Evolutionary conservation across 768 basidiomycete species (phyloP), one percentile per base, ranked within the genome.

Genomic region (Panaeolus papilionaceus): DNA sequence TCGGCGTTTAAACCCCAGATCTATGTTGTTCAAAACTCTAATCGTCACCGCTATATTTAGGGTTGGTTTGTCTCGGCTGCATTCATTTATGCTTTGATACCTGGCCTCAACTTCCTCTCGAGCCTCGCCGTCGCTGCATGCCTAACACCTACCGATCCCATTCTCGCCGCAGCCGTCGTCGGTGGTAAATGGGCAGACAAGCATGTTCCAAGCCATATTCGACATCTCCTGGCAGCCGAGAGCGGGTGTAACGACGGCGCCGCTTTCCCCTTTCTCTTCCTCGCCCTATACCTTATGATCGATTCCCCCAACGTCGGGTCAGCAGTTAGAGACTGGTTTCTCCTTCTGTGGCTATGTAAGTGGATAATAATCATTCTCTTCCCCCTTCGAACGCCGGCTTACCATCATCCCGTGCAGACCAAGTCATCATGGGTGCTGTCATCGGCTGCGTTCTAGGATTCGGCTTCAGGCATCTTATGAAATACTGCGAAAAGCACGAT

Each of bases 141-240:
- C 77, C 87, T 96, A 40, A 97, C 96, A 0, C 95, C 95, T 0
- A 99, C 98, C 38, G 95, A 98, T 78, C 95, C 95, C 45, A 96
- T 96, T 75, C 86, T 98, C 63, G 95, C 95, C 0, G 92, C 95
- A 18, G 94, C 95, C 9, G 95, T 94, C 39, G 88, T 94, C 11
- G 97, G 97, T 73, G 97, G 97, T 38, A 96, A 94, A 81, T 99
- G 95, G 81, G 98, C 98, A 2, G 93, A 98, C 77, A 98, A 98
- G 76, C 97, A 98, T 74, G 97, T 99, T 26, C 94, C 93, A 1
- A 89, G 91, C 0, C 93, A 95, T 74, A 81, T 95, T 47, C 89
- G 86, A 38, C 86, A 88, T 70, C 79, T 88, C 0, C 75, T 87
- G 4, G 88, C 89, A 1, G 89, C 88, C 5, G 97, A 98, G 79